phyloP scores from a whole-genome alignment of 345 rosid species.

The Firmiana major region DNA sequence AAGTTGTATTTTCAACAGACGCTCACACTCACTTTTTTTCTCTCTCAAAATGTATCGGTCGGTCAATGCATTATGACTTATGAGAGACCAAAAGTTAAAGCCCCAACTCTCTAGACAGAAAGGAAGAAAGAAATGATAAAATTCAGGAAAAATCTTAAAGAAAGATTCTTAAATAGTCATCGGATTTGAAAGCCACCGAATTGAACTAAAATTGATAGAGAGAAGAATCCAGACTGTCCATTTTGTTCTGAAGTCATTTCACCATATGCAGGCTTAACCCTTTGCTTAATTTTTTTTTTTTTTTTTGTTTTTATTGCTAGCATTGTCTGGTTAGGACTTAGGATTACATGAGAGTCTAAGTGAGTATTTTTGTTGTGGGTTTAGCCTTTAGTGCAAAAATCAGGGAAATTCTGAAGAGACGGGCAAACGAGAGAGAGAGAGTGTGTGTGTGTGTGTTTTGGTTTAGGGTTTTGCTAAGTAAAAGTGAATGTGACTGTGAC shows the following conservation, averaged over 20 bases:
- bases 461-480: slow-evolving; percentile 32
- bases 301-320: slow-evolving; percentile 1
- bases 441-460: neutral
- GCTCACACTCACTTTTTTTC: no score
- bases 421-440: neutral
- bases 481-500: neutral
- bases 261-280: slow-evolving; percentile 20
- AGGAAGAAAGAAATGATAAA: neutral
- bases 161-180: no score
- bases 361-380: neutral
- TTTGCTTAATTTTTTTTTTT: neutral
- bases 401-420: neutral
- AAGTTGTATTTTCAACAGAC: no score
- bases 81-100: neutral
- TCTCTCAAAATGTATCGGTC: no score
- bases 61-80: neutral
- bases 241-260: slow-evolving; percentile 1
- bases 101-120: neutral
- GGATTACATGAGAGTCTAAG: neutral
- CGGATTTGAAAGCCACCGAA: slow-evolving; percentile 6
- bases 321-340: neutral
- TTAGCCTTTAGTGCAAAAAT: neutral
- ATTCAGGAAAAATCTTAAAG: neutral
- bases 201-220: neutral
- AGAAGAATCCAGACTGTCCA: slow-evolving; percentile 16